Evolutionary conservation across 2,329 filamentous ascomycete genomes (phyloP).

Genomic region (Sordariomycetes sp.): DNA sequence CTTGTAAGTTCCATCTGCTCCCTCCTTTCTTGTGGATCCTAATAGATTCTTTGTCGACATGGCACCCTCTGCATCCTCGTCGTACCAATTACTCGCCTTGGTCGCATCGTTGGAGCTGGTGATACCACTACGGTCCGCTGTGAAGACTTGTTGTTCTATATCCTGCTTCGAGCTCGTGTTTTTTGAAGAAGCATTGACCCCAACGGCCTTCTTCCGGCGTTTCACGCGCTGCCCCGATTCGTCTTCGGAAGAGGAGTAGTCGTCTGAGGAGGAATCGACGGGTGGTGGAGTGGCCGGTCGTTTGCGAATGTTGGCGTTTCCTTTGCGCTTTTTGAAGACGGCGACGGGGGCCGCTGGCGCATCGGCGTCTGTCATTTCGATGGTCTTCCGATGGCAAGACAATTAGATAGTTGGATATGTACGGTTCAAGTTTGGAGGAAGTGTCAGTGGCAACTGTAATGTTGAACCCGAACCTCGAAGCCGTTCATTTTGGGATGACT

Average conservation of each 20-base stretch:
- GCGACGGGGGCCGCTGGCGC: slow-evolving; percentile 3
- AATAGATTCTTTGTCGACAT: slow-evolving; percentile 44
- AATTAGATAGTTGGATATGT: no score
- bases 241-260: slow-evolving; percentile 66
- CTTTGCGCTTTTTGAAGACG: slow-evolving; percentile 5
- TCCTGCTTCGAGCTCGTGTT: slow-evolving; percentile 25
- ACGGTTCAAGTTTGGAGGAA: no score
- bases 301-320: slow-evolving; percentile 70
- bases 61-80: slow-evolving; percentile 51
- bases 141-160: slow-evolving; percentile 42
- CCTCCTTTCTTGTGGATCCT: slow-evolving; percentile 37
- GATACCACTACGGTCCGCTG: slow-evolving; percentile 55
- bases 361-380: slow-evolving; percentile 1
- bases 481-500: no score
- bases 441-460: no score
- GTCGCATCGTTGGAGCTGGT: slow-evolving; percentile 76
- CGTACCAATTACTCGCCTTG: slow-evolving; percentile 82
- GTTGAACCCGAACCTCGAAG: no score
- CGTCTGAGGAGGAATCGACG: slow-evolving; percentile 47
- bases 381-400: no score
- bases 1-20: slow-evolving; percentile 63
- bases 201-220: slow-evolving; percentile 58
- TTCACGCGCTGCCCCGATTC: slow-evolving; percentile 72
- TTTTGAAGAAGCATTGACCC: slow-evolving; percentile 56
- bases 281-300: slow-evolving; percentile 70